Evolutionary conservation across 345 rosid species (phyloP).

Genomic region (Acer saccharum): DNA sequence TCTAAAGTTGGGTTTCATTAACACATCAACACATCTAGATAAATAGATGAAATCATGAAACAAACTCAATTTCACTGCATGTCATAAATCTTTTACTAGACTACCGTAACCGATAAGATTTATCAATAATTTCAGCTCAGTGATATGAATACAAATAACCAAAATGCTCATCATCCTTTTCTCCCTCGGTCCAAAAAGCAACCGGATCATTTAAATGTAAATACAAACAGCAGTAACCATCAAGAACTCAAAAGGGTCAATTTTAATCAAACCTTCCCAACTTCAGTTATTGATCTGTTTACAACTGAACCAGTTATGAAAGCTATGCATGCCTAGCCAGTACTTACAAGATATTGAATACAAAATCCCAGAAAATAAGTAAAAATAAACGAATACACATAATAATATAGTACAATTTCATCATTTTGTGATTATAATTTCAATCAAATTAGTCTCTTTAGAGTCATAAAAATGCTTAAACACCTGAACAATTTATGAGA

Average conservation of each 20-base stretch:
- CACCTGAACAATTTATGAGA: not conserved
- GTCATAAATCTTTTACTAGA: not conserved
- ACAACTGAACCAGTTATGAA: no score
- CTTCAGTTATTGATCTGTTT: no score
- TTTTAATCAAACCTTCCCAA: no score
- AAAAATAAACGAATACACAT: no score
- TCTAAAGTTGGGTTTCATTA: not conserved
- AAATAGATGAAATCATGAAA: not conserved
- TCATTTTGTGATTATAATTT: no score
- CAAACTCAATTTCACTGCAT: not conserved
- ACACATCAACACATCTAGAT: not conserved
- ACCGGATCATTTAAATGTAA: not conserved
- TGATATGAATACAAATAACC: not conserved
- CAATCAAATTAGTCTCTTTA: not conserved
- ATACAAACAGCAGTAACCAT: not conserved
- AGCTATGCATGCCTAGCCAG: no score
- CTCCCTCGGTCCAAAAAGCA: not conserved
- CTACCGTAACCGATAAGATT: not conserved
- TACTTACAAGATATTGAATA: no score
- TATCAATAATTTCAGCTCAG: not conserved
- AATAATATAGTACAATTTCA: no score
- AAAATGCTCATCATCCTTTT: not conserved
- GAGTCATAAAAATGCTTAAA: not conserved
- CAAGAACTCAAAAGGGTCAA: not conserved
- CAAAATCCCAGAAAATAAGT: no score